Conservation (phyloP, 495 filamentous ascomycete genomes). For the Elaphomyces granulatus region DNA sequence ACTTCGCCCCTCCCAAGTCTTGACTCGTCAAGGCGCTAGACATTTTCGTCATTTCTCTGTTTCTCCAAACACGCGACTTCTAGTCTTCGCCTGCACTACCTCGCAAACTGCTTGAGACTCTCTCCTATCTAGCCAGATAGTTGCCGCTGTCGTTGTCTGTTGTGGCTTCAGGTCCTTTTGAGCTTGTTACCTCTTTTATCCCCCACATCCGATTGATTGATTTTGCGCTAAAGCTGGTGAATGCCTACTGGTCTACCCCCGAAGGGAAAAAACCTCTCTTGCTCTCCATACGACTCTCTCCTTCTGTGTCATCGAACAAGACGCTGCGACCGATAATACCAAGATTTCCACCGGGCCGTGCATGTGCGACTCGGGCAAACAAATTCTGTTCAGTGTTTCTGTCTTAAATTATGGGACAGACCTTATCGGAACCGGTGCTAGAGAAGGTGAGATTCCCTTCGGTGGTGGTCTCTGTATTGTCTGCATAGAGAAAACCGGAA, state of each 20-base stretch:
- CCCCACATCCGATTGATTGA: background rate
- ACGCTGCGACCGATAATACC: background rate
- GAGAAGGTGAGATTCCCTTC: slow-evolving; percentile 66
- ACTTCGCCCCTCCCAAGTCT: too few relatives aligned
- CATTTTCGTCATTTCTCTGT: slow-evolving; percentile 5
- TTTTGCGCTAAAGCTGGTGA: background rate
- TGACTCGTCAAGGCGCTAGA: slow-evolving; percentile 4
- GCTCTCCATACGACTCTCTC: background rate
- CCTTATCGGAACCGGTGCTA: slow-evolving; percentile 94
- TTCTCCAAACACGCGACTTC: slow-evolving; percentile 5
- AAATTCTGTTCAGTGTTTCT: background rate
- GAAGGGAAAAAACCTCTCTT: background rate
- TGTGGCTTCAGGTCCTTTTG: too few relatives aligned
- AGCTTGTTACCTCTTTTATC: background rate
- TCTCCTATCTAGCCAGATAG: too few relatives aligned
- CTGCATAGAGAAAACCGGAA: too few relatives aligned
- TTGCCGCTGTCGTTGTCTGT: too few relatives aligned
- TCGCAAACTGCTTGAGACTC: background rate
- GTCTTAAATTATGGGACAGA: slow-evolving; percentile 74
- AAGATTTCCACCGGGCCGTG: background rate
- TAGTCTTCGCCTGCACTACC: background rate
- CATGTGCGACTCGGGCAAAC: background rate
- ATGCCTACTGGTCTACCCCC: background rate
- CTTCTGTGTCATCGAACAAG: background rate
- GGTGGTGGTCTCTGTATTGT: background rate